Evolutionary conservation across 1,284 basidiomycete species (phyloP), one percentile per base, ranked within the genome.

Genomic region (Filobasidium uniguttulatum): DNA sequence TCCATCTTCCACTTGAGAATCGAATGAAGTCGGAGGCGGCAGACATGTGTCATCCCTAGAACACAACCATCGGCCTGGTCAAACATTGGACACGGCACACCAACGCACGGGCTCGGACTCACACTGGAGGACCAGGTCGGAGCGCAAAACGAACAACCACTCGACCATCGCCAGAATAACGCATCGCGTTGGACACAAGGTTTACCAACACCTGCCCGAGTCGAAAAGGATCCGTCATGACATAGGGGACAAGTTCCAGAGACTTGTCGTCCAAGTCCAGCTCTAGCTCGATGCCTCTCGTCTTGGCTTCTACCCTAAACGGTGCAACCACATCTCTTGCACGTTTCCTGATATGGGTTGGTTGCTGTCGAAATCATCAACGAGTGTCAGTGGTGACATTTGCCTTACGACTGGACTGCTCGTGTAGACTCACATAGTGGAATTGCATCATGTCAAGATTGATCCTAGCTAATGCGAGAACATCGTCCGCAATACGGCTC

Each of bases 391-490:
- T n/a, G n/a, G n/a, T n/a, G n/a, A n/a, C n/a, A n/a, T n/a, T n/a
- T n/a, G n/a, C 19, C 8, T 17, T 15, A 5, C 33, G 7, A 10
- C 17, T 44, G 19, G n/a, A 36, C 26, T 28, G 3, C 5, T 12
- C 7, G 17, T 23, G 7, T 23, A 19, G 2, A 51, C 49, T 46
- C 20, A 51, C 50, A 33, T 45, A 34, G 5, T 43, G 34, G 20
- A 53, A 53, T n/a, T 53, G 51, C 19, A 67, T 50, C 58, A 63
- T 62, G 51, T 67, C 63, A 9, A 72, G 62, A 50, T 71, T 69
- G 44, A 73, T 68, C 30, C 69, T 58, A 6, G 70, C 71, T 15
- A 73, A 56, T 10, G 70, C 70, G 8, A 72, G 60, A 4, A 72
- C 68, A 51, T 73, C 71, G 50, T 72, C 71, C 31, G 66, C 65